Evolutionary conservation across 2,329 filamentous ascomycete genomes (phyloP), one percentile per base, ranked within the genome.

Genomic region (Metarhizium humberi): DNA sequence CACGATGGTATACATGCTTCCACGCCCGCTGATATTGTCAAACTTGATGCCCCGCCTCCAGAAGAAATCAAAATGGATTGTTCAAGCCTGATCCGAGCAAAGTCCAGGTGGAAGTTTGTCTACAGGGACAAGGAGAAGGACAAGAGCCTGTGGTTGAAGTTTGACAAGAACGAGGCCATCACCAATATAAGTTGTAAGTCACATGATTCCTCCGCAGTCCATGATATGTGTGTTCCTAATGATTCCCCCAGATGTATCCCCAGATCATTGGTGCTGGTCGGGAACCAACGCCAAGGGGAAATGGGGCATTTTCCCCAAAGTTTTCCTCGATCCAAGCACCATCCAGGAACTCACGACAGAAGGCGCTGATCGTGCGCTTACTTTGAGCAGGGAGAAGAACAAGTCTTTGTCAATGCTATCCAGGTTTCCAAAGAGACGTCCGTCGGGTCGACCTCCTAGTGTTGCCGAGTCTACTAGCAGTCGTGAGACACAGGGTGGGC

Each of bases 111-210:
- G 79, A 80, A 74, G 64, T 82, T 79, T 67, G 69, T 71, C 51
- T 72, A 74, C 40, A 77, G 74, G 59, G 67, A 71, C 25, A 72
- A 73, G 51, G 71, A 74, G 10, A 72, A 73, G 53, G 71, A 74
- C 16, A 70, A 68, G 25, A 72, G 72, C 32, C 66, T 74, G 11
- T 83, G 80, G 80, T 69, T 83, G n/a, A 75, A 71, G 59, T 81
- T 88, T 63, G 83, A 85, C 34, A 86, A 85, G 64, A 82, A 81
- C 20, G 85, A 88, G 59, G 74, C 77, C 3, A 85, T 87, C 16
- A 82, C 77, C 59, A 89, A 85, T 69, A 89, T 81, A 29, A 71
- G 70, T 53, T 81, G 78, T 78, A 63, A 72, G 77, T 74, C 29
- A 25, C 11, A 43, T 0, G 5, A 34, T 34, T 11, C 32, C 32